Conservation (phyloP, 805 yeast genomes). For the Spathaspora boniae region DNA sequence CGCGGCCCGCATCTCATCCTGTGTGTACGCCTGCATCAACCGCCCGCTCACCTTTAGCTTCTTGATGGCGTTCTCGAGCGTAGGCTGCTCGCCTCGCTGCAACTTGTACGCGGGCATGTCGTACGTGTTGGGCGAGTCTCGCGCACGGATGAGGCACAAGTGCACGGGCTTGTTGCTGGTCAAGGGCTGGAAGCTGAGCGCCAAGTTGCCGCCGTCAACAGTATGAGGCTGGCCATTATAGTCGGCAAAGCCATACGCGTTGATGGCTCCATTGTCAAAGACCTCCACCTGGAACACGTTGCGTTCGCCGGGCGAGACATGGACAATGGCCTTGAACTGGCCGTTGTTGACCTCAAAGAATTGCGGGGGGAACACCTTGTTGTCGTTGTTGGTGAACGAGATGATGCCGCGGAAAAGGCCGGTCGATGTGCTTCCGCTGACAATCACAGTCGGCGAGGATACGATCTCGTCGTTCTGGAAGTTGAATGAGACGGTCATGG, state of each 20-base stretch:
- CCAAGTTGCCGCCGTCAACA: constrained; percentile 22
- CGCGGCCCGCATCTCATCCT: constrained; percentile 78
- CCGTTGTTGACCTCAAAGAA: constrained; percentile 66
- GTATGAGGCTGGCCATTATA: constrained; percentile 14
- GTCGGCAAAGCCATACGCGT: constrained; percentile 23
- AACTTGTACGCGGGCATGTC: constrained; percentile 61
- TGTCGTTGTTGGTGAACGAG: constrained; percentile 29
- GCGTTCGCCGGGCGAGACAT: constrained; percentile 59
- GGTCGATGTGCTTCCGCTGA: constrained; percentile 26
- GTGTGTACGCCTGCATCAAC: constrained; percentile 87
- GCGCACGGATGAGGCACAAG: constrained; percentile 70
- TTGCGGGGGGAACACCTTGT: constrained; percentile 59
- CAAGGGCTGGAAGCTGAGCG: constrained; percentile 43
- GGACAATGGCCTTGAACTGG: constrained; percentile 71
- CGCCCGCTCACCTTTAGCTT: constrained; percentile 81
- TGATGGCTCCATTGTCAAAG: constrained; percentile 34
- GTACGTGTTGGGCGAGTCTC: constrained; percentile 66
- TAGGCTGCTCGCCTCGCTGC: constrained; percentile 56
- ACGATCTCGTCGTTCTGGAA: constrained; percentile 35
- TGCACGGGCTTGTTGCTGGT: constrained; percentile 74
- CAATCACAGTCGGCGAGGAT: constrained; percentile 36
- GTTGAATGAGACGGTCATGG: constrained; percentile 28
- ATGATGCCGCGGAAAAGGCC: constrained; percentile 22
- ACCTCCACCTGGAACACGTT: constrained; percentile 56
- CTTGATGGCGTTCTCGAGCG: constrained; percentile 62